Base-by-base conservation (phyloP, 2,329 filamentous ascomycete species). In the Metarhizium humberi region DNA sequence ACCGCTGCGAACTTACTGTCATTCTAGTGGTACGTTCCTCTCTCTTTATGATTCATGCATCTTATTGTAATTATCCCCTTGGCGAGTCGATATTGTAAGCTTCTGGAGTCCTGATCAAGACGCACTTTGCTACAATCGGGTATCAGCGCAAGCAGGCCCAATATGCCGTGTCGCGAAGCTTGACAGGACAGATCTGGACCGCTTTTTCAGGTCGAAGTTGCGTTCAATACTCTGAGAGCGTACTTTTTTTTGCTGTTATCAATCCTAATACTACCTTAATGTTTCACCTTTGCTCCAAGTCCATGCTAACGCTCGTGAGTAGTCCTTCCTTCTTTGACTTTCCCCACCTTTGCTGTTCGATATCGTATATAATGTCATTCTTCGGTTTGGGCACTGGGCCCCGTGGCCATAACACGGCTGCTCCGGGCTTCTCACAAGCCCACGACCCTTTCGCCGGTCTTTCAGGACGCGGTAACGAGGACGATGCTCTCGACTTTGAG, bases 381-480 rank as follows among this genome's bases (percentile, higher is more conserved):
- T 96, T 96, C 73, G 89, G 90, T 62, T 92, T 95, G 72, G 87
- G 95, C 68, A 78, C 86, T 56, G 80, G 78, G 59, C 62, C 64
- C 53, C 80, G 81, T 62, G 55, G 60, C 18, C 87, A 91, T 67
- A 84, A 88, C 63, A 73, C 78, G 63, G 77, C 79, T 54, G 86
- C 85, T 42, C 83, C 87, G 53, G 90, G 91, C 67, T 97, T 97
- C 73, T 86, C 90, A 64, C 87, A 91, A 69, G 72, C 79, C 58
- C 81, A 88, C 63, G 91, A 99, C 72, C 90, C 92, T 43, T 97
- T 97, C 71, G 90, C 89, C 61, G 86, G 88, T 56, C 82, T 96
- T 56, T 85, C 88, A 56, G 78, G 78, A 63, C 79, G 77, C 52
- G 80, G 86, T 57, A 82, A 86, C 62, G 71, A 72, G 52, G 77